phyloP scores from a whole-genome alignment of 2,329 filamentous ascomycete genomes.

The Colletotrichum lupini region DNA sequence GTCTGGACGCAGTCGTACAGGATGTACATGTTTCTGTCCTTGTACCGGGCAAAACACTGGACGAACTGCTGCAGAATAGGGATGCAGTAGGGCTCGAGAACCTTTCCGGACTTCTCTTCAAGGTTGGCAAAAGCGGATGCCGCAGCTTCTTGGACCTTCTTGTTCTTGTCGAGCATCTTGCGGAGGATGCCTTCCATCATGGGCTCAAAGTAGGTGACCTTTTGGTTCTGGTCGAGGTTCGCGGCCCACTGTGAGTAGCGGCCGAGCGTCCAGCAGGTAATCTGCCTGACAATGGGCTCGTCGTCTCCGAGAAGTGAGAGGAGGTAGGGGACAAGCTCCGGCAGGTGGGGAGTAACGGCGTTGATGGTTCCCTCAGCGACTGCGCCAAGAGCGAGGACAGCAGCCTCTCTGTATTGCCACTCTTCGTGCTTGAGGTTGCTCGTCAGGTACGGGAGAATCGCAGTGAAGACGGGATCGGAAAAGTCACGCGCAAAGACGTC shows the following conservation, averaged over 20 bases:
- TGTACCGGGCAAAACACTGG: constrained; percentile 92
- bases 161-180: constrained; percentile 97
- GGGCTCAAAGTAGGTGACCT: constrained; percentile 86
- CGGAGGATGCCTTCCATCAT: constrained; percentile 97
- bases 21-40: constrained; percentile 99
- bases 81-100: constrained; percentile 85
- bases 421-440: constrained; percentile 88
- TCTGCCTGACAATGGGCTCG: constrained; percentile 93
- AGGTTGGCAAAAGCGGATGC: constrained; percentile 96
- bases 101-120: constrained; percentile 89
- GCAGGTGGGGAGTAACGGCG: constrained; percentile 89
- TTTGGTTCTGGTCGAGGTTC: constrained; percentile 74
- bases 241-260: constrained; percentile 95
- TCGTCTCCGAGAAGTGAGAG: constrained; percentile 85
- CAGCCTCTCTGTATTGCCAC: constrained; percentile 93
- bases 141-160: constrained; percentile 96
- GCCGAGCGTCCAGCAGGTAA: constrained; percentile 97
- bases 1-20: constrained; percentile 99
- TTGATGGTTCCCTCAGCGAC: constrained; percentile 95
- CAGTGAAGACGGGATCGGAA: constrained; percentile 86
- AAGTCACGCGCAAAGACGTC: constrained; percentile 96
- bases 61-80: constrained; percentile 95
- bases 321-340: constrained; percentile 89
- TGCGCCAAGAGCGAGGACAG: constrained; percentile 92
- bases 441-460: constrained; percentile 91